These are phyloP conservation scores for Trametes sanguinea DNA, from an alignment of 768 basidiomycete genomes.

Conservation along the genomic window DNA sequence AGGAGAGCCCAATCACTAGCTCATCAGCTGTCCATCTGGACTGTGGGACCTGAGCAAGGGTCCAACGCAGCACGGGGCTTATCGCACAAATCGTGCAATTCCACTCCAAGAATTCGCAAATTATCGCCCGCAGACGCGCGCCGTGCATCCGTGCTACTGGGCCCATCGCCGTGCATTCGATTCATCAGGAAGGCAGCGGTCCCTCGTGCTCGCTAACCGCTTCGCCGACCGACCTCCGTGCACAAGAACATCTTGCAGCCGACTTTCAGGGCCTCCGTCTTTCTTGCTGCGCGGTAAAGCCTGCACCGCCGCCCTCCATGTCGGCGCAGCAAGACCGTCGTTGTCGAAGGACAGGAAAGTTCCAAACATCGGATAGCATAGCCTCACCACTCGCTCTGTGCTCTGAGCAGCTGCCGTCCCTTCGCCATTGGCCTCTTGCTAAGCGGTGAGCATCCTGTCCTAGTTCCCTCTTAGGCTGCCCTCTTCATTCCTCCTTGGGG, in stretches of 20 bases:
- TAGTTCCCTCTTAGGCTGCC: background rate
- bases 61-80: constrained; percentile 14
- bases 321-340: too few species aligned
- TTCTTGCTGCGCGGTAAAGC: constrained; percentile 1
- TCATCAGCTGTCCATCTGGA: constrained; percentile 12
- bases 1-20: background rate
- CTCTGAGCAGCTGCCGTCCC: constrained; percentile 2
- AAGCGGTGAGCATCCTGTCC: background rate
- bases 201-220: constrained; percentile 13
- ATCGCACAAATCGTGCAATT: background rate
- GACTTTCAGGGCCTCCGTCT: background rate
- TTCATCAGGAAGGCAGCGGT: constrained; percentile 13
- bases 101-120: background rate
- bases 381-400: constrained; percentile 3
- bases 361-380: constrained; percentile 6
- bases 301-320: background rate
- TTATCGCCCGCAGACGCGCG: constrained; percentile 7
- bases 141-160: background rate
- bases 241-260: constrained; percentile 1
- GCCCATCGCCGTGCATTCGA: background rate
- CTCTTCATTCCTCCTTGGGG: constrained; percentile 6
- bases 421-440: background rate
- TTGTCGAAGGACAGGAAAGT: background rate
- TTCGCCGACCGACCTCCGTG: constrained; percentile 13
- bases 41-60: constrained; percentile 10